These are phyloP conservation scores for Lactifluus piperatus DNA, from an alignment of 768 basidiomycete species.

Conservation along the genomic window DNA sequence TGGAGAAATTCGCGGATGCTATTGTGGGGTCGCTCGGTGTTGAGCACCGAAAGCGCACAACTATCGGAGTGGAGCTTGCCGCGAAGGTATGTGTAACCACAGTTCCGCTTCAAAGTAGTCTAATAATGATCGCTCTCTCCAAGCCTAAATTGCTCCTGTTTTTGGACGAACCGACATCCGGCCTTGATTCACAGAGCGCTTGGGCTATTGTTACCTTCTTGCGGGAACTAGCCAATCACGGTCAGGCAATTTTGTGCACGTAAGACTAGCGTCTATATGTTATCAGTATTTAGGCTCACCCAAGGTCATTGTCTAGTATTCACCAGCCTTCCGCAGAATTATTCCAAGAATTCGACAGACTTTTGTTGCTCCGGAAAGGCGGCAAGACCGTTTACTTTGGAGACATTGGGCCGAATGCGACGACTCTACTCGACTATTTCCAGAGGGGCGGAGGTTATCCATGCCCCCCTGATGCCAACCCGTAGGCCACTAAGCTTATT, in stretches of 20 bases:
- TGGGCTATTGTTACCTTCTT: constrained; percentile 77
- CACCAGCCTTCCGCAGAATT: constrained; percentile 75
- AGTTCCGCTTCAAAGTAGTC: too few species aligned
- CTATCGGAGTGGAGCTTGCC: constrained; percentile 81
- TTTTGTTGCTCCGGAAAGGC: constrained; percentile 69
- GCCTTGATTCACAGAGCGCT: constrained; percentile 79
- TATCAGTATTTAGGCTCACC: background rate
- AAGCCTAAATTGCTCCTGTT: constrained; percentile 75
- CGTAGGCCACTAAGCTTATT: constrained; percentile 27
- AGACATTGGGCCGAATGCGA: constrained; percentile 56
- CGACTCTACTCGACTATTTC: constrained; percentile 67
- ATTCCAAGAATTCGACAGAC: constrained; percentile 75
- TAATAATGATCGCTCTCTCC: background rate
- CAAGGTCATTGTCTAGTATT: constrained; percentile 20
- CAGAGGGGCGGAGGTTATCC: constrained; percentile 53
- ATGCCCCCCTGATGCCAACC: constrained; percentile 66
- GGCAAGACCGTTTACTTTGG: constrained; percentile 63
- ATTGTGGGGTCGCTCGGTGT: constrained; percentile 59
- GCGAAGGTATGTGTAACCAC: constrained; percentile 40
- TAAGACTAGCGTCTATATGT: constrained; percentile 27
- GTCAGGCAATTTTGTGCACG: constrained; percentile 90
- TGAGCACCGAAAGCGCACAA: constrained; percentile 73
- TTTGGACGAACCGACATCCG: constrained; percentile 82
- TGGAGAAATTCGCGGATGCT: constrained; percentile 57
- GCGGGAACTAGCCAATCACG: constrained; percentile 64